Base-by-base conservation (phyloP, 805 yeast species). In the Clavispora asparagi region DNA sequence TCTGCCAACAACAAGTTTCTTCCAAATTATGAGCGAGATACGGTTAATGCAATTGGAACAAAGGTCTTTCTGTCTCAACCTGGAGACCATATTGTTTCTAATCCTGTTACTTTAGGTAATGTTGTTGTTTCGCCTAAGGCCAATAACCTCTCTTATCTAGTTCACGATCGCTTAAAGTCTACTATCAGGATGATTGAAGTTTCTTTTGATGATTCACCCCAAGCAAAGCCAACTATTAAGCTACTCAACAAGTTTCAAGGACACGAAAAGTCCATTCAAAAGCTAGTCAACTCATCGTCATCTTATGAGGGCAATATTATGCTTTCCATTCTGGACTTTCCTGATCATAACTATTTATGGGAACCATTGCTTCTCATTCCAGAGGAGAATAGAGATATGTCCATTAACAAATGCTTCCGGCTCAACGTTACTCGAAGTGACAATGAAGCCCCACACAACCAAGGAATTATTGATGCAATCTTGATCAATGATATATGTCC, bases 231-330 rank as follows among this genome's bases (percentile, higher is more conserved):
- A n/a, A 36, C 41, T 3, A 36, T 40, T 10, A 27, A 32, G 17
- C 42, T 71, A 17, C 35, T 57, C 3, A 57, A 82, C 51, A 82
- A 85, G 53, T 78, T 84, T 45, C 88, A 95, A 1, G 98, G 98
- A 1, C 97, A 90, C 59, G 77, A 81, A 45, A 90, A 90, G 59
- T 87, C 96, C 0, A 82, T 91, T 19, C 80, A 78, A 53, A 75
- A 73, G 41, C 62, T 91, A 3, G 68, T 79, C 14, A 79, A 90
- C 55, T 85, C 95, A 1, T 68, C 80, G 26, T 60, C 69, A 1
- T 53, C 61, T 28, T 48, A 52, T 10, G 55, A 54, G 13, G 59
- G 58, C 23, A 62, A 67, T 39, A 49, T 70, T 1, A 45, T 71
- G 35, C 53, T 71, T 12, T 71, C 75, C 11, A 58, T 66, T 19